Evolutionary conservation across 2,329 filamentous ascomycete genomes (phyloP), one percentile per base, ranked within the genome.

Genomic region (Cercospora canescens): DNA sequence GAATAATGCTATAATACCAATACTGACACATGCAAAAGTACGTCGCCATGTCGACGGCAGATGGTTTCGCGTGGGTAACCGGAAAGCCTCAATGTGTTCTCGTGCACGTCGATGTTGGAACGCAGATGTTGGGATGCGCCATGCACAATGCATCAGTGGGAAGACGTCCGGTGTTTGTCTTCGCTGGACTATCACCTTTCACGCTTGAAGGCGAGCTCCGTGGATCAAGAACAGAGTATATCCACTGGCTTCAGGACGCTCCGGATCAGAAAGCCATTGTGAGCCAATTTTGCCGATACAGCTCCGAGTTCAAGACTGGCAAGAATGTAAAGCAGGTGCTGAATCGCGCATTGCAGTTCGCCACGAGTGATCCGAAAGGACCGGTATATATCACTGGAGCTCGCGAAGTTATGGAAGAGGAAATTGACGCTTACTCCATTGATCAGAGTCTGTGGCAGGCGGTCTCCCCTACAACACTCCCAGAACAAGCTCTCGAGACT

Each of bases 271-370:
- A 90, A 76, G 86, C 88, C 73, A 94, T 96, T 66, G 82, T 96
- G 4, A 83, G 87, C 0, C 93, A 96, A 80, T 96, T 96, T 78
- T 96, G 93, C 76, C 86, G 93, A 11, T 96, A 95, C 75, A 81
- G 89, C 0, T 92, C 85, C 4, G 93, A 96, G 81, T 89, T 96
- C 78, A 94, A 93, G 81, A 90, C 90, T 2, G 92, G 92, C 16
- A 87, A 87, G 75, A 96, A 96, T 74, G 87, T 96, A 67, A 96
- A 96, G 83, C 92, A 96, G 81, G 89, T 96, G 80, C 91, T 96
- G 67, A 93, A 93, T 75, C 89, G 93, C 1, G 93, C 93, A 0
- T 78, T 96, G 63, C 91, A 92, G 71, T 96, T 95, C 74, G 92
- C 93, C 0, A 90, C 82, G 57, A 92, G 88, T 32, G 89, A 90